These are phyloP conservation scores for Leccinum ochraceum DNA, from an alignment of 768 basidiomycete genomes.

Conservation along the genomic window DNA sequence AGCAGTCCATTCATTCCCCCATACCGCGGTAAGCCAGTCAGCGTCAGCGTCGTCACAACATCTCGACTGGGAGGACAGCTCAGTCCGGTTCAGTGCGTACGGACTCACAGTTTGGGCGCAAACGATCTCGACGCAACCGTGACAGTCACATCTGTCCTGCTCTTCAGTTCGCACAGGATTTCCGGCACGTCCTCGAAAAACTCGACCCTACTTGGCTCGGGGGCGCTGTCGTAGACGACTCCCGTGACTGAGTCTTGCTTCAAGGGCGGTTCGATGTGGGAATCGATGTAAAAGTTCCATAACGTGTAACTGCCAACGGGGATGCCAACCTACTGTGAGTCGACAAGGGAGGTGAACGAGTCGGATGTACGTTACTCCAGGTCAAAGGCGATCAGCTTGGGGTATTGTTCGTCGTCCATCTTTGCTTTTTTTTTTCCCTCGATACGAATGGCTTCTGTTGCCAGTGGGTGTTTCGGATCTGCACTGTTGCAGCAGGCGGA, in stretches of 20 bases:
- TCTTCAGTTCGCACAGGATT: constrained; percentile 62
- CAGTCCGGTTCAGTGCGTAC: background rate
- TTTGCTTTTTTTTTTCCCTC: background rate
- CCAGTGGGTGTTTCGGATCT: background rate
- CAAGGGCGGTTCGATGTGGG: constrained; percentile 64
- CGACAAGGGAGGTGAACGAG: background rate
- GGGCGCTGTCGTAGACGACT: constrained; percentile 26
- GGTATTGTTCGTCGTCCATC: constrained; percentile 39
- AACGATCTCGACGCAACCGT: constrained; percentile 76
- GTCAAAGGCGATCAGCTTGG: constrained; percentile 77
- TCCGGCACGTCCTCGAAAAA: constrained; percentile 80
- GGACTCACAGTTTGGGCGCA: constrained; percentile 64
- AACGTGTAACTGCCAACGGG: constrained; percentile 66
- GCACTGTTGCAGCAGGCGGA: background rate
- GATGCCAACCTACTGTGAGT: constrained; percentile 1
- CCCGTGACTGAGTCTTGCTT: constrained; percentile 39
- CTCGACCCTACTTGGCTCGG: constrained; percentile 39
- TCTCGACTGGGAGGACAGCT: background rate
- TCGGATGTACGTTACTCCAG: constrained; percentile 59
- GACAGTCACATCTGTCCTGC: constrained; percentile 47
- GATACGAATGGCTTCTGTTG: background rate
- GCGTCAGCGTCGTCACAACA: background rate
- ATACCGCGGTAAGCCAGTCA: background rate
- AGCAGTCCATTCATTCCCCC: background rate
- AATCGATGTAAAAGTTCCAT: constrained; percentile 88